Conservation (phyloP, 495 filamentous ascomycete species). For the Neurospora sp. region DNA sequence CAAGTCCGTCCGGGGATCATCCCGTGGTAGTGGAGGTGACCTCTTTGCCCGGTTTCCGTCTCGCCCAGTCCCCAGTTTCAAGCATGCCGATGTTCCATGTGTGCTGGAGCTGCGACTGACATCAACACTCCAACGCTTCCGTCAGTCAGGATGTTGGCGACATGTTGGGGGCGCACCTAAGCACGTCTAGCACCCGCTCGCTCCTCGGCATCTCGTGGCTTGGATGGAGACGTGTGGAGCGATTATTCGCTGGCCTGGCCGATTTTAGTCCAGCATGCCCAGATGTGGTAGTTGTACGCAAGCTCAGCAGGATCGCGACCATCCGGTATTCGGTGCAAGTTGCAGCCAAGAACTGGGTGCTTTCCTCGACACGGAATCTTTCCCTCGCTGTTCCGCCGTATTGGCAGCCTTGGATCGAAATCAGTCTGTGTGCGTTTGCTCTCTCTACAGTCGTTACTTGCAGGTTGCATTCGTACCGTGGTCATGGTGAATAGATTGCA, state of each 20-base stretch:
- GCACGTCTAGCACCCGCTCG: not conserved
- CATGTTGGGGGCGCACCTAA: not conserved
- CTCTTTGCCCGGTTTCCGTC: not conserved
- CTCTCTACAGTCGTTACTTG: not conserved
- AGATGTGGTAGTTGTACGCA: not conserved
- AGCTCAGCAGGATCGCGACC: not conserved
- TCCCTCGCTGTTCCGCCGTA: not conserved
- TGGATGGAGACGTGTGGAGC: constrained; percentile 16
- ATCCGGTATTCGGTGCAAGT: not conserved
- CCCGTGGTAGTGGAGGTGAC: not conserved
- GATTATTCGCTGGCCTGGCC: constrained; percentile 12
- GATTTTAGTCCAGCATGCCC: not conserved
- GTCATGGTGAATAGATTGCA: not conserved
- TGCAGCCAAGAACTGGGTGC: not conserved
- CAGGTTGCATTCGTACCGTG: not conserved
- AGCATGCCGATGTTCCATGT: not conserved
- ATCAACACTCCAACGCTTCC: not conserved
- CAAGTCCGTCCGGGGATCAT: not conserved
- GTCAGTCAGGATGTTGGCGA: not conserved
- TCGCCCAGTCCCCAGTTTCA: not conserved
- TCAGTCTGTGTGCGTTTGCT: not conserved
- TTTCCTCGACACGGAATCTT: not conserved
- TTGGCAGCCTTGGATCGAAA: not conserved
- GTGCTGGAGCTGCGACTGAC: not conserved
- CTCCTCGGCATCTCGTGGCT: not conserved